Conservation (phyloP, 2,329 filamentous ascomycete species). For the Penicillium brasilianum region DNA sequence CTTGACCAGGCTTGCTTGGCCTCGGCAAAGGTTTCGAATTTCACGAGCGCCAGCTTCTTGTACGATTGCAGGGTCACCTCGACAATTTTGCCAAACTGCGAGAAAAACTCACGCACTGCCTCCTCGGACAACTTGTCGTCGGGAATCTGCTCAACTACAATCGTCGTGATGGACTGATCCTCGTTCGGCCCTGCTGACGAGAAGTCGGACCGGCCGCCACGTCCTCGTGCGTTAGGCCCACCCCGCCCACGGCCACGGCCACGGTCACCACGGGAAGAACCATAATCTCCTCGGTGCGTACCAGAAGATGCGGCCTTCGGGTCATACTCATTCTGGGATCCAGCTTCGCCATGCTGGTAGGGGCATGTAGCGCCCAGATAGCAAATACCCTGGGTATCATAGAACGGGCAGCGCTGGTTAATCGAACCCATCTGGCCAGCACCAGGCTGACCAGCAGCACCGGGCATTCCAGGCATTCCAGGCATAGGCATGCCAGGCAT, state of each 20-base stretch:
- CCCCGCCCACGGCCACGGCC: conserved; percentile 52
- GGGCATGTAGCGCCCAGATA: conserved; percentile 61
- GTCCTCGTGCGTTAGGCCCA: conserved; percentile 45
- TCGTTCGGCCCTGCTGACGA: conserved; percentile 58
- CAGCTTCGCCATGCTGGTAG: conserved; percentile 59
- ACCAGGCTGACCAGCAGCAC: conserved; percentile 32
- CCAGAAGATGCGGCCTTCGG: conserved; percentile 55
- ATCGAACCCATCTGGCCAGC: conserved; percentile 34
- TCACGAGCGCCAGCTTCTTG: conserved; percentile 61
- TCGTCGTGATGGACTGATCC: conserved; percentile 59
- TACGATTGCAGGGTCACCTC: conserved; percentile 60
- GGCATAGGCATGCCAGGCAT: conserved; percentile 52
- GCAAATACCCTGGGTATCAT: conserved; percentile 64
- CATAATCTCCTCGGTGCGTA: conserved; percentile 32
- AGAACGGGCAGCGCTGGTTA: conserved; percentile 59
- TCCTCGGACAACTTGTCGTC: conserved; percentile 61
- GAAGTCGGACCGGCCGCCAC: conserved; percentile 56
- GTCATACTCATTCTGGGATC: conserved; percentile 58
- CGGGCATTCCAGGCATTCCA: conserved; percentile 43
- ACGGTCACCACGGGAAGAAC: conserved; percentile 35
- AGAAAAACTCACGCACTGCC: conserved; percentile 61
- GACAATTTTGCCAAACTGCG: conserved; percentile 61
- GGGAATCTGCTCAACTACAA: conserved; percentile 67
- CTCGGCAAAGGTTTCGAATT: conserved; percentile 56
- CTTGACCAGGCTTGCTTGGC: conserved; percentile 63